Percentiles rank a stretch among this genome's conserved stretches.
phyloP scores from a whole-genome alignment of 2,329 filamentous ascomycete genomes.

The Penicillium psychrosexuale region DNA sequence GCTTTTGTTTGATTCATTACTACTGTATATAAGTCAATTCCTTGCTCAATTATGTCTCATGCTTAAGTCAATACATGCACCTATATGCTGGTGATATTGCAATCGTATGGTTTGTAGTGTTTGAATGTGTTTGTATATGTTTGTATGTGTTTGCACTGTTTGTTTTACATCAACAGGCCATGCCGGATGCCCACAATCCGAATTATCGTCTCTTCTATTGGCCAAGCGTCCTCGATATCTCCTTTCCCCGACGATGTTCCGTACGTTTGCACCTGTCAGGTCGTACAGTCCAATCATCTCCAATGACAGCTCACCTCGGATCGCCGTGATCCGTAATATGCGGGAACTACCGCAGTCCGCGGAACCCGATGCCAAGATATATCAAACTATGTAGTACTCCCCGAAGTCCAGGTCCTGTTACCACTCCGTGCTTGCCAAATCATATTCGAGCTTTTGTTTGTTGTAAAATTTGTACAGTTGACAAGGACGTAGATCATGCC shows the following conservation, averaged over 20 bases:
- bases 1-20: background rate
- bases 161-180: conserved; percentile 17
- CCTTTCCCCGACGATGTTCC: background rate
- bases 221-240: background rate
- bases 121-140: background rate
- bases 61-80: background rate
- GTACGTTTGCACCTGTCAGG: background rate
- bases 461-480: too few relatives aligned
- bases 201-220: conserved; percentile 15
- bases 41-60: background rate
- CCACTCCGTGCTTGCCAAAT: too few relatives aligned
- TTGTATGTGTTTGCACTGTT: conserved; percentile 1
- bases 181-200: conserved; percentile 23
- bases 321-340: background rate
- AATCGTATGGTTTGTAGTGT: background rate
- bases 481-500: too few relatives aligned
- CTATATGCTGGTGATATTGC: background rate
- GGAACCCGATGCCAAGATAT: background rate
- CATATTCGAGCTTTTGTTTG: too few relatives aligned
- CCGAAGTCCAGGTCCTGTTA: background rate
- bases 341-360: background rate
- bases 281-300: too few relatives aligned
- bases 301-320: background rate
- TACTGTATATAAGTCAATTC: background rate
- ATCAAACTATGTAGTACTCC: background rate